Evolutionary conservation across 306 rosid genomes (phyloP), one percentile per base, ranked within the genome.

Genomic region (Malus orientalis): DNA sequence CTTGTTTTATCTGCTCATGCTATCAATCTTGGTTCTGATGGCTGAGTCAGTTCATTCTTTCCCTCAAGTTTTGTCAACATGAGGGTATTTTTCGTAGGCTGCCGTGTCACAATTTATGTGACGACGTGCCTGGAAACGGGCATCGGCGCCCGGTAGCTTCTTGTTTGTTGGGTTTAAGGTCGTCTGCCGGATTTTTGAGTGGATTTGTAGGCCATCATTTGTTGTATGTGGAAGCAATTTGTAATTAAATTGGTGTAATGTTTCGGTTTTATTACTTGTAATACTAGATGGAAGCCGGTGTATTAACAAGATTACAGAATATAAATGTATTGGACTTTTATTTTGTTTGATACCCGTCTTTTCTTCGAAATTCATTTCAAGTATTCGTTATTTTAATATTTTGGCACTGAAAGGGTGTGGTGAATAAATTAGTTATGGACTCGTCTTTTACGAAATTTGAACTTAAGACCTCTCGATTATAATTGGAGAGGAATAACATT

Each of bases 51-150:
- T 72, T 87, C 80, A 79, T 78, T 88, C 91, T 88, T 82, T 81
- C 88, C 93, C 85, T 89, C 87, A 67, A 79, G 98, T 93, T 82
- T 81, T 81, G 66, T 90, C 94, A 57, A 89, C 91, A 66, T 62
- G 83, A 85, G 89, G 93, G 85, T 81, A 85, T 84, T 49, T 49
- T 49, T 88, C 86, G 78, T 84, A 81, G 67, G 74, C 84, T 78
- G 92, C 86, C 89, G 62, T 32, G 70, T 82, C 84, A 87, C 92
- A 80, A 90, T 23, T 51, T 42, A 54, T 44, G 92, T 88, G 96
- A 92, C 77, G 40, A 81, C 82, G 74, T 86, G 94, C 81, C 74
- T 73, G 80, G 84, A 54, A 20, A 32, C 53, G 62, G 84, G 83
- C 84, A 72, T n/a, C 67, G 85, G 86, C 79, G 89, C 82, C 81